Evolutionary conservation across 768 basidiomycete species (phyloP), one percentile per base, ranked within the genome.

Genomic region (Pholiota microspora): DNA sequence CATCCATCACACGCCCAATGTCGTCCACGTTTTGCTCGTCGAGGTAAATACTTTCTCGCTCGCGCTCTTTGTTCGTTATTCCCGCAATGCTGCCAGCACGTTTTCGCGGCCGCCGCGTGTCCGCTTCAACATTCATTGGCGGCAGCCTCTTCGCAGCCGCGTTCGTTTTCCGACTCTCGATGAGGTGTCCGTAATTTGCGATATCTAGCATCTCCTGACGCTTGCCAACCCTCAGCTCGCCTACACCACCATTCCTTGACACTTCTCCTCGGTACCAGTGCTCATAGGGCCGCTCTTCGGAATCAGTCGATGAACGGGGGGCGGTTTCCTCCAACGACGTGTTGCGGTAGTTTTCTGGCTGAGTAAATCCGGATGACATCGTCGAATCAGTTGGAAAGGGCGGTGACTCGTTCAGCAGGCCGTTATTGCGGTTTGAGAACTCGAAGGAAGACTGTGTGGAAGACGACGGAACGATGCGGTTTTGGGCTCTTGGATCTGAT

Each of bases 231-330:
- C 86, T 79, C 51, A 91, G 72, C 68, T 93, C 91, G 46, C 91
- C 91, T 9, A 93, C 89, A n/a, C 91, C 91, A 23, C 91, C 91
- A 64, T 94, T 94, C 45, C 91, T 79, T 10, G 90, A 85, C 4
- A 90, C 81, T 60, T 94, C 91, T 1, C 91, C 91, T 46, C 91
- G 85, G 65, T 94, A 94, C 91, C 91, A 93, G 63, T 94, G 91
- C 62, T 93, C 89, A 56, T 86, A 93, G 0, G 90, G 90, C 12
- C 81, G 80, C 64, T 93, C 91, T 57, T 90, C 89, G 4, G 89
- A 91, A 21, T 92, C 89, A 23, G 72, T 78, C 4, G 89, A 89
- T 10, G 77, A 71, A 40, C 89, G 79, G n/a, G 74, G 73, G 32
- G 71, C 64, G 40, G 75, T 76, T 21, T 76, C 72, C 7, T 60